These are phyloP conservation scores for Lactarius trivialis DNA, from an alignment of 768 basidiomycete genomes.

Conservation along the genomic window DNA sequence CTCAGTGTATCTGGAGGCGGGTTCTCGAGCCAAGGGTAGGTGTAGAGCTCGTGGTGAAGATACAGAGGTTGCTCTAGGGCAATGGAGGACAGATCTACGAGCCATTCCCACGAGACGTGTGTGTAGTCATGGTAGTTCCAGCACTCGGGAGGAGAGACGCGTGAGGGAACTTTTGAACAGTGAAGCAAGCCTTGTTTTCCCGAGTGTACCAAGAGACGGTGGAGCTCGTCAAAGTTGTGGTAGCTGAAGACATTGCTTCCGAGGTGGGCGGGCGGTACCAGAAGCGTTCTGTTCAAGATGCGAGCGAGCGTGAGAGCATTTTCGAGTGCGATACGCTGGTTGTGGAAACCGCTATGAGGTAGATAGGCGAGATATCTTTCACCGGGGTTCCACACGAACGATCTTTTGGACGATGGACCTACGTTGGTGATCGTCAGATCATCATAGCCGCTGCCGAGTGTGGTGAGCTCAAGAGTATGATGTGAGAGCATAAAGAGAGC, in stretches of 20 bases:
- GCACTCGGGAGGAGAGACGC: conserved; percentile 47
- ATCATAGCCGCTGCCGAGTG: not conserved
- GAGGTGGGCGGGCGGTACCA: conserved; percentile 70
- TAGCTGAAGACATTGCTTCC: conserved; percentile 57
- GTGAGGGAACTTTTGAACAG: conserved; percentile 37
- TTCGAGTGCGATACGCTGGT: conserved; percentile 81
- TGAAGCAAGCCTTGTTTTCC: conserved; percentile 47
- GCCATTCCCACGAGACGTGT: conserved; percentile 60
- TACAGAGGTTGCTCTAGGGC: conserved; percentile 35
- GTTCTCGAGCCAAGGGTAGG: conserved; percentile 41
- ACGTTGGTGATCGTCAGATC: not conserved
- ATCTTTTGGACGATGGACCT: not conserved
- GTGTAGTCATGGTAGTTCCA: conserved; percentile 55
- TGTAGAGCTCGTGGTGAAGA: conserved; percentile 47
- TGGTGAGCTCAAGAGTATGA: not conserved
- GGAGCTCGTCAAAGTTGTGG: conserved; percentile 45
- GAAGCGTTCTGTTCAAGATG: conserved; percentile 67
- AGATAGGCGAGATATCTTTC: conserved; percentile 63
- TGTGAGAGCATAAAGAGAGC: not conserved
- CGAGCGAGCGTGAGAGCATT: conserved; percentile 71
- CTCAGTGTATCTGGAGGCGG: conserved; percentile 41
- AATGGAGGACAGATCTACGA: conserved; percentile 48
- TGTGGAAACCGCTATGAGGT: conserved; percentile 81
- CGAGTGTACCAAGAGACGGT: conserved; percentile 32
- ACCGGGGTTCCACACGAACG: conserved; percentile 20